Conservation (phyloP, 1,139 yeast genomes). For the Hansenula anomala region DNA sequence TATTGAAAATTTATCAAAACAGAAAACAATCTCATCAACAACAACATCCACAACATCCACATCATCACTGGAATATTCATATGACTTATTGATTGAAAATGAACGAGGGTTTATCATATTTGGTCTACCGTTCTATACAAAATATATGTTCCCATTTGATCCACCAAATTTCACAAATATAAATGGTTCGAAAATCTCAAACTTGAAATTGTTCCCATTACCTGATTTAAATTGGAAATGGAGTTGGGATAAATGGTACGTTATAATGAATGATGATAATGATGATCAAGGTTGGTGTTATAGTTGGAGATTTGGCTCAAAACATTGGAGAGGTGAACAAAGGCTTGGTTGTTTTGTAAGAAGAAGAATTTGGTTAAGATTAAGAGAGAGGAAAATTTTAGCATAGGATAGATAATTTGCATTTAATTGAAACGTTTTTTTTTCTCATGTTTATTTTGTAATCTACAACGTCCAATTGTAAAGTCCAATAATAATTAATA, state of each 20-base stretch:
- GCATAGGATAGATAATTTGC: neutral
- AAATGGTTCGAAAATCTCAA: constrained; percentile 26
- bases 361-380: constrained; percentile 56
- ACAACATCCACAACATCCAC: too few relatives aligned
- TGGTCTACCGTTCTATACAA: constrained; percentile 50
- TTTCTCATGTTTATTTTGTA: too few relatives aligned
- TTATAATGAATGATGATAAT: constrained; percentile 54
- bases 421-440: too few relatives aligned
- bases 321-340: constrained; percentile 57
- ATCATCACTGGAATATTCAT: neutral
- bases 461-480: too few relatives aligned
- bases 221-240: constrained; percentile 53
- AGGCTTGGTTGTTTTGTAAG: constrained; percentile 53
- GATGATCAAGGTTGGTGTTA: constrained; percentile 77
- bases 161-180: constrained; percentile 39
- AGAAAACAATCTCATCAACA: too few relatives aligned
- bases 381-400: constrained; percentile 21
- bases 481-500: too few relatives aligned
- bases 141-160: constrained; percentile 38
- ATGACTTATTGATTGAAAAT: constrained; percentile 45
- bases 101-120: constrained; percentile 50
- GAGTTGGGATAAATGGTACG: constrained; percentile 62
- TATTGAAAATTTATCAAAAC: neutral
- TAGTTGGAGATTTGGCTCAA: constrained; percentile 42
- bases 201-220: constrained; percentile 25